A percentile compares a stretch with the other conserved stretches of the same genome.
phyloP scores from a whole-genome alignment of 129 eudicot species.

The Heracleum sosnowskyi region DNA sequence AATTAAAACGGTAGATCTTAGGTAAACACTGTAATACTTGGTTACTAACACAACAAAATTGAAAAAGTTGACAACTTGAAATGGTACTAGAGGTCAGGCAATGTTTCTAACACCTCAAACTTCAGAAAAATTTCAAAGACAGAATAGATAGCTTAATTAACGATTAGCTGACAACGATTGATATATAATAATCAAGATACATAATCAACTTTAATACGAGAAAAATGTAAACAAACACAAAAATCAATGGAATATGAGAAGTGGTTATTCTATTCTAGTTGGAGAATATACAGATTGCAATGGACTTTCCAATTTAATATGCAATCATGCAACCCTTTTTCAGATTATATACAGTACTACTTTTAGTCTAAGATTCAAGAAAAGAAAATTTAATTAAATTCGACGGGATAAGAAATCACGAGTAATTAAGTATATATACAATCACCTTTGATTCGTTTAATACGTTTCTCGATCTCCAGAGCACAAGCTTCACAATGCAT shows the following conservation, averaged over 20 bases:
- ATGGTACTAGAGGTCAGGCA: neutral
- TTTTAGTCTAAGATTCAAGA: neutral
- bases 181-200: too few species aligned
- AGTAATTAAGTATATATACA: neutral
- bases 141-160: too few species aligned
- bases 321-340: neutral
- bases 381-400: too few species aligned
- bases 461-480: constrained; percentile 50
- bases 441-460: constrained; percentile 49
- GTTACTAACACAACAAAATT: neutral
- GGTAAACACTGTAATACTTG: too few species aligned
- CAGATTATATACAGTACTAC: neutral
- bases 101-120: too few species aligned
- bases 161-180: neutral
- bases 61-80: neutral
- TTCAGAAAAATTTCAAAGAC: too few species aligned
- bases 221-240: neutral
- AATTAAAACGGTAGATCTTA: neutral
- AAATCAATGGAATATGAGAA: neutral
- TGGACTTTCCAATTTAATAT: too few species aligned
- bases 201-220: neutral
- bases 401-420: too few species aligned
- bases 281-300: neutral
- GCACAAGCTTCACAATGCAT: constrained; percentile 89
- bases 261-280: neutral